Base-by-base conservation (phyloP, 2,329 filamentous ascomycete genomes). In the Ophiocordyceps unilateralis region DNA sequence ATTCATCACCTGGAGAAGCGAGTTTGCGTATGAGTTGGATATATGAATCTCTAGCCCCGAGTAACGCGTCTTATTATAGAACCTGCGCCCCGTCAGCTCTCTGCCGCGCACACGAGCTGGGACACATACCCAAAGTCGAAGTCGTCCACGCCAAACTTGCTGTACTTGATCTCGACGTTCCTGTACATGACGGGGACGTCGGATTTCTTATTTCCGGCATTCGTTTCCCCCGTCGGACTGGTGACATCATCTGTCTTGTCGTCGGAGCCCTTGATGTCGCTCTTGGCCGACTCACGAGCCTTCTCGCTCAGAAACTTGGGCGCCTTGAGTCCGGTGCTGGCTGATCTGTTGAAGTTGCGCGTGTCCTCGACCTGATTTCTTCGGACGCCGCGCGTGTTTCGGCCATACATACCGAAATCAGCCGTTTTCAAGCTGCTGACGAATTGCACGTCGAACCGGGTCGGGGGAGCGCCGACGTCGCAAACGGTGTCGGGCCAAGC, bases 81-180 rank as follows among this genome's bases (percentile, higher is more conserved):
- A 96, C 45, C 85, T 86, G 49, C 4, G 12, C 14, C 9, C 20
- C 17, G 45, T 56, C 22, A 58, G 53, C 37, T n/a, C 41, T 20
- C 1, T 23, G n/a, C 14, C 24, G 11, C n/a, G 7, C 24, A 8
- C 26, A 43, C 45, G 40, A 48, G 45, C 22, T n/a, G 19, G 23
- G 36, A 11, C 24, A 62, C 76, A 53, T 65, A 85, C 78, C 83
- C 82, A 62, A 98, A 98, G 60, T 98, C 91, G 58, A 98, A 98
- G 60, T 98, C 93, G 54, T 96, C 89, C n/a, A 98, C 87, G 19
- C 91, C 91, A 60, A 95, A 98, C 57, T 87, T 93, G 69, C 89
- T 95, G 66, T 96, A 98, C 58, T 95, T 95, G 64, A 98, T 98
- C 59, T 96, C 89, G 11, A 95, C 83, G 53, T 87, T 88, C 49